phyloP scores from a whole-genome alignment of 2,329 filamentous ascomycete genomes.

The Alternaria consortialis region DNA sequence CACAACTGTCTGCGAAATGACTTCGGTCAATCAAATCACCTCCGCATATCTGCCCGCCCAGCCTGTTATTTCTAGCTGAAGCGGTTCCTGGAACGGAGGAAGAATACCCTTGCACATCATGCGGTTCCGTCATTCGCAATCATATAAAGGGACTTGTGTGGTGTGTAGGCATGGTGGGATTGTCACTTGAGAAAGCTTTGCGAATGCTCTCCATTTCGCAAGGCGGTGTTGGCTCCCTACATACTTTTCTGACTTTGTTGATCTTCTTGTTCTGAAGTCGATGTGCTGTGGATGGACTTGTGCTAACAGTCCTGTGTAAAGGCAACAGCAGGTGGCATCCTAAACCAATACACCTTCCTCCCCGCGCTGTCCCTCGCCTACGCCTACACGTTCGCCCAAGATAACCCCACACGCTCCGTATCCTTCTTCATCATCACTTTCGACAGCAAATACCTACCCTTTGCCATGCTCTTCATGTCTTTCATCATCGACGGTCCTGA shows the following conservation, averaged over 20 bases:
- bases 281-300: constrained; percentile 14
- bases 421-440: constrained; percentile 86
- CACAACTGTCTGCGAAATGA: constrained; percentile 27
- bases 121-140: constrained; percentile 62
- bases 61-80: constrained; percentile 57
- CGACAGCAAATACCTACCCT: constrained; percentile 81
- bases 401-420: constrained; percentile 78
- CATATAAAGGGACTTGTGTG: constrained; percentile 54
- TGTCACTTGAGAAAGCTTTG: constrained; percentile 62
- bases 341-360: constrained; percentile 63
- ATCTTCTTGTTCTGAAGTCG: constrained; percentile 1
- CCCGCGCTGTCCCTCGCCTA: constrained; percentile 77
- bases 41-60: constrained; percentile 68
- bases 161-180: constrained; percentile 63
- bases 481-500: constrained; percentile 71
- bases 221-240: constrained; percentile 73
- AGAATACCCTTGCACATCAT: constrained; percentile 62
- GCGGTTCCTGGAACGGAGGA: constrained; percentile 65
- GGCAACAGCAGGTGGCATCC: constrained; percentile 62
- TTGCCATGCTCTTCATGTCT: constrained; percentile 78
- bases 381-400: constrained; percentile 84
- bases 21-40: constrained; percentile 53
- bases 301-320: constrained; percentile 51
- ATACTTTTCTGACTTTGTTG: constrained; percentile 49
- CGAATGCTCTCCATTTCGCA: constrained; percentile 63